Percentiles rank a stretch among this genome's conserved stretches.
Conservation (phyloP, 1,284 basidiomycete genomes). For the Microbotryomycetes sp. region DNA sequence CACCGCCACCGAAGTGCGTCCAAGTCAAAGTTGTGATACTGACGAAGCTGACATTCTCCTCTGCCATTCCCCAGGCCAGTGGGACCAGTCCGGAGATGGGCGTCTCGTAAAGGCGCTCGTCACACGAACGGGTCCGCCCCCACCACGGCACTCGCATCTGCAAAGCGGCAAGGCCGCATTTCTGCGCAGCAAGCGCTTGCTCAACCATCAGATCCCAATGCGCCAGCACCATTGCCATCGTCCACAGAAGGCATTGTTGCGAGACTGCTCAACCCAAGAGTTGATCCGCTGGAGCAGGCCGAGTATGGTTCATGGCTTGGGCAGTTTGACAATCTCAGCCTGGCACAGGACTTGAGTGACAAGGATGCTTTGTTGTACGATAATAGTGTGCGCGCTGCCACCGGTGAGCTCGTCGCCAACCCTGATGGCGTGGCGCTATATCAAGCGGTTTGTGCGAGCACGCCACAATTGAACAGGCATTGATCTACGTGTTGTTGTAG, state of each 20-base stretch:
- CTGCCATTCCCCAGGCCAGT: too few species aligned
- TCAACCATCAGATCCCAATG: too few species aligned
- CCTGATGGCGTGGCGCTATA: background rate
- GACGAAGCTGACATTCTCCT: too few species aligned
- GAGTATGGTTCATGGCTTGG: slow-evolving; percentile 69
- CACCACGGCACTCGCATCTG: too few species aligned
- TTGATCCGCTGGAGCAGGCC: slow-evolving; percentile 57
- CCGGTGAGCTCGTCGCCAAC: background rate
- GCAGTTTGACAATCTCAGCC: slow-evolving; percentile 14
- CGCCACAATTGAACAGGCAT: too few species aligned
- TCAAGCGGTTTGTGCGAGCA: background rate
- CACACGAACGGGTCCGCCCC: too few species aligned
- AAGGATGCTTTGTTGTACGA: slow-evolving; percentile 38
- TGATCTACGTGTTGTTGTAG: background rate
- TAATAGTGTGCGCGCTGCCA: background rate
- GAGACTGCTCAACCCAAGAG: slow-evolving; percentile 58
- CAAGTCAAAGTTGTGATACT: too few species aligned
- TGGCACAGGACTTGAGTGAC: slow-evolving; percentile 39
- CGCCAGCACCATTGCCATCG: background rate
- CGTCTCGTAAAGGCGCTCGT: too few species aligned
- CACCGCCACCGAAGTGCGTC: too few species aligned
- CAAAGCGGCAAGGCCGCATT: too few species aligned
- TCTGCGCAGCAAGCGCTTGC: too few species aligned
- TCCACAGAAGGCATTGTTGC: slow-evolving; percentile 60
- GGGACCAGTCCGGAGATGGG: too few species aligned